Conservation (phyloP, 768 basidiomycete genomes). For the Russula foetens region DNA sequence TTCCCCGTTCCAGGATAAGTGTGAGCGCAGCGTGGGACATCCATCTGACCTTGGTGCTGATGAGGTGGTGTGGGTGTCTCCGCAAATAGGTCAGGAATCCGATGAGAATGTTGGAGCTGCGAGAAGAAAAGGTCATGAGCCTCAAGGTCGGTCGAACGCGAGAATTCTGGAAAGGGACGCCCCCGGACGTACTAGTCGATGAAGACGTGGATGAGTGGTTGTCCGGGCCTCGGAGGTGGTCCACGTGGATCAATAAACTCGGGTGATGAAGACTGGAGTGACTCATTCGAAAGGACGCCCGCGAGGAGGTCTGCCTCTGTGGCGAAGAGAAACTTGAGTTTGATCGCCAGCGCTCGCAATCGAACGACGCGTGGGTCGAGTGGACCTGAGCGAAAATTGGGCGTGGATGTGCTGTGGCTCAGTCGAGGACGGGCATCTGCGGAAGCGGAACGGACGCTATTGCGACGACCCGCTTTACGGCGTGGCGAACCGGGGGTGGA, state of each 20-base stretch:
- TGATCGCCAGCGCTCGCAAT: slow-evolving; percentile 46
- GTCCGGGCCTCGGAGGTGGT: slow-evolving; percentile 26
- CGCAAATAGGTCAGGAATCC: slow-evolving; percentile 68
- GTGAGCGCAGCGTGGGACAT: slow-evolving; percentile 73
- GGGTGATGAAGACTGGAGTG: slow-evolving; percentile 20
- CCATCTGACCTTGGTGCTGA: slow-evolving; percentile 35
- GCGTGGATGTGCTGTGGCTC: slow-evolving; percentile 41
- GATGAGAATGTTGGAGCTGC: slow-evolving; percentile 81
- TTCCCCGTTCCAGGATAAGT: slow-evolving; percentile 74
- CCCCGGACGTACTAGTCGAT: slow-evolving; percentile 50
- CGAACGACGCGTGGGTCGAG: slow-evolving; percentile 42
- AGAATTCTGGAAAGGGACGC: slow-evolving; percentile 12
- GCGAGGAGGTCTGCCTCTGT: slow-evolving; percentile 34
- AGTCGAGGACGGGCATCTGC: slow-evolving; percentile 26
- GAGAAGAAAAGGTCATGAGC: background rate
- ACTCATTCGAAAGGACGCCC: slow-evolving; percentile 25
- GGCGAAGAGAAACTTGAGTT: slow-evolving; percentile 49
- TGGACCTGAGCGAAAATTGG: slow-evolving; percentile 34
- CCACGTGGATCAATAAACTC: slow-evolving; percentile 33
- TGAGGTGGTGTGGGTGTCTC: slow-evolving; percentile 37
- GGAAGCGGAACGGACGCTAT: slow-evolving; percentile 19
- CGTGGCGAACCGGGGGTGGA: slow-evolving; percentile 24
- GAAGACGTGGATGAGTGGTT: slow-evolving; percentile 35
- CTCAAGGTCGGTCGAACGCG: background rate
- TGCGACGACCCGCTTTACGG: slow-evolving; percentile 1